These are phyloP conservation scores for Erysimum cheiranthoides DNA, from an alignment of 345 rosid genomes.

Conservation along the genomic window DNA sequence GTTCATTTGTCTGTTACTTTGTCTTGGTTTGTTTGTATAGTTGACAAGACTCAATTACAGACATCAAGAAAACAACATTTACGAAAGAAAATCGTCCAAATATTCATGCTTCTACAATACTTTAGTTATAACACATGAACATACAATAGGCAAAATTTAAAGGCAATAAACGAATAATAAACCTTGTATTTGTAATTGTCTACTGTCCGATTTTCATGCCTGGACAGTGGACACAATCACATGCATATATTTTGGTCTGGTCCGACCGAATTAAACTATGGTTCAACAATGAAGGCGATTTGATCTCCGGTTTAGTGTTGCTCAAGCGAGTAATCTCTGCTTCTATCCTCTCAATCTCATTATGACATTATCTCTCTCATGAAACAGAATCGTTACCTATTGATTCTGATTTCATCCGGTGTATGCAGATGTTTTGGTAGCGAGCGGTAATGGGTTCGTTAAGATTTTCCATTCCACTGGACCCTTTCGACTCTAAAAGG, in stretches of 20 bases:
- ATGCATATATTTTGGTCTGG: too few relatives aligned
- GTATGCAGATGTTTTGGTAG: constrained; percentile 26
- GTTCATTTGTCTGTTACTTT: not conserved
- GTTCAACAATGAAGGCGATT: not conserved
- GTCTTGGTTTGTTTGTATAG: constrained; percentile 28
- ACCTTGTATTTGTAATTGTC: too few relatives aligned
- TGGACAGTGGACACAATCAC: too few relatives aligned
- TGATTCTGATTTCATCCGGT: not conserved
- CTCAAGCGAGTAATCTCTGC: constrained; percentile 1
- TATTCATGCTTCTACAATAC: too few relatives aligned
- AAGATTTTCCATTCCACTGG: constrained; percentile 52
- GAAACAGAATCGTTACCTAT: constrained; percentile 5
- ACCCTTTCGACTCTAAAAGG: constrained; percentile 61
- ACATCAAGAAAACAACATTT: not conserved
- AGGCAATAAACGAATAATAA: too few relatives aligned
- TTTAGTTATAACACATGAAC: too few relatives aligned
- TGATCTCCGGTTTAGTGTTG: constrained; percentile 23
- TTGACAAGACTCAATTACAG: constrained; percentile 4
- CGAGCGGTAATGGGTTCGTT: constrained; percentile 59
- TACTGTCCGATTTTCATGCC: too few relatives aligned
- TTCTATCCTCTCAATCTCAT: constrained; percentile 33
- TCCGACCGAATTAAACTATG: constrained; percentile 20
- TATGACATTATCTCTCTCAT: constrained; percentile 21
- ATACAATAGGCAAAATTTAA: too few relatives aligned
- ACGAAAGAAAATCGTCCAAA: not conserved